Evolutionary conservation across 2,329 filamentous ascomycete genomes (phyloP).

Genomic region (Fusarium sp.): DNA sequence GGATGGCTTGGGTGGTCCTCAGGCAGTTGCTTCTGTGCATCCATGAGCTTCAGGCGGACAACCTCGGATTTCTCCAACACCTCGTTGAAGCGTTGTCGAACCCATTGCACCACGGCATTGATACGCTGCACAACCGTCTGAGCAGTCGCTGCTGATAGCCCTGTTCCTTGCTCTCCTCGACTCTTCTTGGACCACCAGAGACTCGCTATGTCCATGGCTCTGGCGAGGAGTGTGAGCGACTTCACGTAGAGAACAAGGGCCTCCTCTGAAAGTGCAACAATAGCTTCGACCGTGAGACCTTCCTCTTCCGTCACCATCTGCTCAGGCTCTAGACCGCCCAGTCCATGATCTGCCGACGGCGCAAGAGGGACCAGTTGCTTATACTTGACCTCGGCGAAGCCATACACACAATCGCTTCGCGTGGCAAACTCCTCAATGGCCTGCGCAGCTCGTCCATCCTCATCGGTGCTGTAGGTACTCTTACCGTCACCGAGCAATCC

Average conservation of each 20-base stretch:
- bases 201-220: constrained; percentile 95
- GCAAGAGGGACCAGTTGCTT: constrained; percentile 93
- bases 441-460: constrained; percentile 82
- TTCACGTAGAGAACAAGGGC: constrained; percentile 97
- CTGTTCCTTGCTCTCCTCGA: constrained; percentile 67
- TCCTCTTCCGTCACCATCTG: constrained; percentile 71
- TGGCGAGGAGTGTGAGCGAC: constrained; percentile 87
- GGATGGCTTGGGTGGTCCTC: constrained; percentile 89
- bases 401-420: constrained; percentile 94
- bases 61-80: constrained; percentile 96
- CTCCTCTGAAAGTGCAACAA: constrained; percentile 91
- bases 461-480: constrained; percentile 71
- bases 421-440: constrained; percentile 92
- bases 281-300: constrained; percentile 85
- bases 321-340: constrained; percentile 72
- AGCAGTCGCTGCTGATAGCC: constrained; percentile 54
- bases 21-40: constrained; percentile 87
- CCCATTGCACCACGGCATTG: constrained; percentile 96
- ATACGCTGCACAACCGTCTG: constrained; percentile 76
- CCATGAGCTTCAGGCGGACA: constrained; percentile 87
- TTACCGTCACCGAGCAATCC: constrained; percentile 76
- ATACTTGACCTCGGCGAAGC: constrained; percentile 98
- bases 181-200: constrained; percentile 89
- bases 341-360: constrained; percentile 79
- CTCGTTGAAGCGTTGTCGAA: constrained; percentile 93